Evolutionary conservation across 225 moss, liverwort and hornwort species (phyloP), one percentile per base, ranked within the genome.

Genomic region (Pleurozium schreberi): DNA sequence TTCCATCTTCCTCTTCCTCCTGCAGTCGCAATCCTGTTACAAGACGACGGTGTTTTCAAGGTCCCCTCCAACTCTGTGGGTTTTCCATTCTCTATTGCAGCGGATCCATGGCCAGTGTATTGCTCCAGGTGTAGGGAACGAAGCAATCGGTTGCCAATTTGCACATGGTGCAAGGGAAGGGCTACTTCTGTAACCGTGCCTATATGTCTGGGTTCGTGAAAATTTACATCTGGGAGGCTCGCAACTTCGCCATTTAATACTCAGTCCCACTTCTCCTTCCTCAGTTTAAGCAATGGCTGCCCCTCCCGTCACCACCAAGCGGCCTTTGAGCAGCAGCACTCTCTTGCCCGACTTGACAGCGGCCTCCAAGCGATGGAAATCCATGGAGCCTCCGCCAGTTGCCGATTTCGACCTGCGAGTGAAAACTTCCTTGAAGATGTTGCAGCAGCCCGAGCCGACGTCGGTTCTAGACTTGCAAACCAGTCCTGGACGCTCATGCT

Each of bases 401-500:
- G 36, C 76, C 57, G 92, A 90, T 59, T 91, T 92, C 68, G 93
- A 93, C 85, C 83, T 90, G 30, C 66, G 90, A 59, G 89, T 91
- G 89, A 94, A 92, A 69, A 91, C 90, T 31, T 84, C 75, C 10
- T 57, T 84, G 65, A 89, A 92, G 89, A 83, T 91, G 89, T 47
- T 93, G 89, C 86, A 88, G 84, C 86, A 88, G 84, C 88, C 86
- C 15, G 94, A 94, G 92, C 94, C 94, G 53, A 94, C 93, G 42
- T 94, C 94, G 25, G 94, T 94, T 84, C 65, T 94, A 43, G 94
- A 94, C 88, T 87, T 94, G 90, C 94, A 93, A 66, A 93, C 93
- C 3, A 92, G 93, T 69, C 93, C 94, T 3, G 94, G 94, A 4
- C 89, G 94, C 64, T 94, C 94, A 10, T 93, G 93, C 86, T 92